phyloP scores from a whole-genome alignment of 192 early-diverging fungal species.

The Linnemannia hyalina region DNA sequence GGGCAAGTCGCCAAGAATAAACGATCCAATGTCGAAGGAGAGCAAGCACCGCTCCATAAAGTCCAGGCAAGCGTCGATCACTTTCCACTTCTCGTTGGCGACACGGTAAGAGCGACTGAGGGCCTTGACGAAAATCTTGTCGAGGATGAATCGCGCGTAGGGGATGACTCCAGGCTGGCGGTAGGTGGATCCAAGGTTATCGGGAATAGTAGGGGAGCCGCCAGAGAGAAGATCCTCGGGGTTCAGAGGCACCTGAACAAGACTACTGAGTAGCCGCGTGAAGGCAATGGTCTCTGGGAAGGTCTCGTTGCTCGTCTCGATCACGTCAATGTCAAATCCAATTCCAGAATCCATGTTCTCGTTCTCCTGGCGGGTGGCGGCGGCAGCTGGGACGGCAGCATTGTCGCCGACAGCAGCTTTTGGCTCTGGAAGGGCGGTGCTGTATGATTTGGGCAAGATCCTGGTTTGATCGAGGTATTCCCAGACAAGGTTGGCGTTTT shows the following conservation, averaged over 20 bases:
- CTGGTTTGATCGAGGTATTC: conserved; percentile 76
- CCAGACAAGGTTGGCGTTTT: conserved; percentile 84
- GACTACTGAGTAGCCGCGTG: conserved; percentile 75
- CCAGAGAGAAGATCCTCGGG: conserved; percentile 55
- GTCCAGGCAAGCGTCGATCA: conserved; percentile 77
- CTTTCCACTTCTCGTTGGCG: conserved; percentile 81
- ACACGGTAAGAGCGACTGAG: conserved; percentile 75
- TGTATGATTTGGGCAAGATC: conserved; percentile 43
- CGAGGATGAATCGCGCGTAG: conserved; percentile 88
- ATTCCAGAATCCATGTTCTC: conserved; percentile 63
- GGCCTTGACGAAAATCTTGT: conserved; percentile 87
- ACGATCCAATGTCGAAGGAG: conserved; percentile 75
- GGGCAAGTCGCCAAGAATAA: conserved; percentile 21
- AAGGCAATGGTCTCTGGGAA: conserved; percentile 93
- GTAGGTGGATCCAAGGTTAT: conserved; percentile 73
- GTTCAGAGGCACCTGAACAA: conserved; percentile 74
- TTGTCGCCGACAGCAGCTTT: conserved; percentile 32
- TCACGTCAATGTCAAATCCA: conserved; percentile 85
- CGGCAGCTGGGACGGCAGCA: conserved; percentile 3
- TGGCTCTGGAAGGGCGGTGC: conserved; percentile 47
- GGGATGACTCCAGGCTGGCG: conserved; percentile 81
- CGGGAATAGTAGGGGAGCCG: conserved; percentile 65
- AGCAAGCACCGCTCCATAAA: conserved; percentile 85
- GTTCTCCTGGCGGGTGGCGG: conserved; percentile 18
- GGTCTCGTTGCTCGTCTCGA: conserved; percentile 78